Conservation (phyloP, 2,329 filamentous ascomycete species). For the Pyricularia grisea region DNA sequence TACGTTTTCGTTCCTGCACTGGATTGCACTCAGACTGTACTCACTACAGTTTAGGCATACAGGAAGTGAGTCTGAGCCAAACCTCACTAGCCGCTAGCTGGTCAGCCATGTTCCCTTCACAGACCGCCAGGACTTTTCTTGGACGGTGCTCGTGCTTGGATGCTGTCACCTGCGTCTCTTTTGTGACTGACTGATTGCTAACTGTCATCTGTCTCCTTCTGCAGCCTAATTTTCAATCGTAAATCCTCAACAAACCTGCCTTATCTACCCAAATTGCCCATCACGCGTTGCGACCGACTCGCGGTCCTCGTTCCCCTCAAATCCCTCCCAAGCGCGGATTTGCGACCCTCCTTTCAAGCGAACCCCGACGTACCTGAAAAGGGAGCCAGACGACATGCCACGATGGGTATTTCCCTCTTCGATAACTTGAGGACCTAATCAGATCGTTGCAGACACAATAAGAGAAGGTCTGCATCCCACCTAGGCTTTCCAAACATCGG, state of each 20-base stretch:
- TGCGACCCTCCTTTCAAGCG: not conserved
- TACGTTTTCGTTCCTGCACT: not conserved
- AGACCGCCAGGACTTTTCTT: not conserved
- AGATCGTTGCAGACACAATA: not conserved
- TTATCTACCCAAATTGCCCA: not conserved
- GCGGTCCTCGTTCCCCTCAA: not conserved
- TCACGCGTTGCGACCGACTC: not conserved
- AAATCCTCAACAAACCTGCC: not conserved
- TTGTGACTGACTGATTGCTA: not conserved
- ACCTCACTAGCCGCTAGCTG: not conserved
- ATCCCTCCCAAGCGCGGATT: not conserved
- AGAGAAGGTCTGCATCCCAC: not conserved
- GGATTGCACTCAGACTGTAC: not conserved
- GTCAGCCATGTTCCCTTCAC: not conserved
- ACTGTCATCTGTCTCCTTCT: not conserved
- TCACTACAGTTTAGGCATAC: not conserved
- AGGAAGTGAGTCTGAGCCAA: not conserved
- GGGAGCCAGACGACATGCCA: not conserved
- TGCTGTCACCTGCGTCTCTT: not conserved
- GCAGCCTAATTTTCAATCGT: not conserved
- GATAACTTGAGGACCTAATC: not conserved
- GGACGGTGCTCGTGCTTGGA: not conserved
- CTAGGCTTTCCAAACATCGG: not conserved
- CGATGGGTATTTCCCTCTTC: not conserved
- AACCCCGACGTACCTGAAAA: not conserved